Percentiles rank a stretch among this genome's conserved stretches.
These are phyloP conservation scores for Trichoderma pleuroti DNA, from an alignment of 2,329 filamentous ascomycete species.

Conservation along the genomic window DNA sequence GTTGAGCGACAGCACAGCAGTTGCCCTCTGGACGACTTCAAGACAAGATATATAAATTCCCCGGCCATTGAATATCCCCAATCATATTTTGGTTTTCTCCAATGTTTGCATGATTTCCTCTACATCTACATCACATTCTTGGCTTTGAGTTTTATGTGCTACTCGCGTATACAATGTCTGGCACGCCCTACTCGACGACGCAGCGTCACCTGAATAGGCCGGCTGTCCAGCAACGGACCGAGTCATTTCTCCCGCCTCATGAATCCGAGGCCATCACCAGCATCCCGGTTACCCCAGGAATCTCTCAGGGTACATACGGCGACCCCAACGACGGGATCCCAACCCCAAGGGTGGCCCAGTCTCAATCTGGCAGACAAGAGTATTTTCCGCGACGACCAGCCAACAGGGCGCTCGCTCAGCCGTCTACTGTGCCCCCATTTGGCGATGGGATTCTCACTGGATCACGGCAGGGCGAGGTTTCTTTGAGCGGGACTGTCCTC, in stretches of 20 bases:
- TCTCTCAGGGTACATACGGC: constrained; percentile 2
- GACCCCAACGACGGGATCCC: neutral
- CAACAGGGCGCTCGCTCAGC: neutral
- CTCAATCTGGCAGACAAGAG: neutral
- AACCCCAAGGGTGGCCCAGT: neutral
- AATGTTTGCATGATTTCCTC: neutral
- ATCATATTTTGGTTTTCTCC: neutral
- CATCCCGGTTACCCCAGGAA: constrained; percentile 11
- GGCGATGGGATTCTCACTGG: neutral
- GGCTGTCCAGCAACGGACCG: neutral
- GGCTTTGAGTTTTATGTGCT: neutral
- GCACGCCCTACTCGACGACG: neutral
- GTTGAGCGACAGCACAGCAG: neutral
- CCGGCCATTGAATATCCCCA: neutral
- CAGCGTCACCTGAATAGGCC: neutral
- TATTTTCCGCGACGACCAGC: neutral
- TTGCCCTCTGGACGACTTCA: neutral
- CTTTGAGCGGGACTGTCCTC: constrained; percentile 55
- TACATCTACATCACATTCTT: neutral
- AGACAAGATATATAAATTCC: neutral
- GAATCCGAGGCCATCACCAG: constrained; percentile 6
- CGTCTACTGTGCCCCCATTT: neutral
- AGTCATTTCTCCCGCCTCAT: neutral
- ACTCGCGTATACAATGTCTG: neutral
- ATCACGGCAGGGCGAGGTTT: neutral